These are phyloP conservation scores for Plasmodium chabaudi DNA, from an alignment of 169 alveolate species.

Conservation along the genomic window DNA sequence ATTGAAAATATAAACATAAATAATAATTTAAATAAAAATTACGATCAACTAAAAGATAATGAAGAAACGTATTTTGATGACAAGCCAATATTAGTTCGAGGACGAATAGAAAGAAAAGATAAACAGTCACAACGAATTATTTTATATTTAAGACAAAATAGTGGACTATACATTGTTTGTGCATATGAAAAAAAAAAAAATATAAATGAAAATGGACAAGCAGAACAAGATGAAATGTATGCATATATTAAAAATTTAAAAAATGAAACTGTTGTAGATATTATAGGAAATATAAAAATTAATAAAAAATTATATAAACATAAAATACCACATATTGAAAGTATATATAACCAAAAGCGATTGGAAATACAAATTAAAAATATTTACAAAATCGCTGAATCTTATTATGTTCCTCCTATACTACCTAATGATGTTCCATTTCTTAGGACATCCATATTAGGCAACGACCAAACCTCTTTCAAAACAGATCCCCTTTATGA, in stretches of 20 bases:
- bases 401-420: slow-evolving; percentile 17
- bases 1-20: neutral
- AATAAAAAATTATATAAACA: slow-evolving; percentile 15
- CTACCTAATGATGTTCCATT: neutral
- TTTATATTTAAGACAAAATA: slow-evolving; percentile 18
- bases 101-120: slow-evolving; percentile 30
- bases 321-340: slow-evolving; percentile 26
- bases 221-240: slow-evolving; percentile 4
- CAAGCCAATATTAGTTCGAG: slow-evolving; percentile 18
- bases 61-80: neutral
- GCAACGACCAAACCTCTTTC: too few relatives aligned
- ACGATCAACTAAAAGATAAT: neutral
- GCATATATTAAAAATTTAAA: slow-evolving; percentile 49
- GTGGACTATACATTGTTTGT: slow-evolving; percentile 37
- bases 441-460: too few relatives aligned
- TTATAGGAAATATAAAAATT: slow-evolving; percentile 29
- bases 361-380: slow-evolving; percentile 10
- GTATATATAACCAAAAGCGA: slow-evolving; percentile 21
- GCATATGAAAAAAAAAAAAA: slow-evolving; percentile 36
- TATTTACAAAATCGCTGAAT: slow-evolving; percentile 21
- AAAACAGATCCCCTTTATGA: too few relatives aligned
- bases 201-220: neutral
- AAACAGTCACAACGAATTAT: slow-evolving; percentile 50
- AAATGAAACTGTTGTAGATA: slow-evolving; percentile 47
- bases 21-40: neutral